A percentile compares a stretch with the other conserved stretches of the same genome.
phyloP scores from a whole-genome alignment of 768 basidiomycete species.

The Phanerochaete sordida region DNA sequence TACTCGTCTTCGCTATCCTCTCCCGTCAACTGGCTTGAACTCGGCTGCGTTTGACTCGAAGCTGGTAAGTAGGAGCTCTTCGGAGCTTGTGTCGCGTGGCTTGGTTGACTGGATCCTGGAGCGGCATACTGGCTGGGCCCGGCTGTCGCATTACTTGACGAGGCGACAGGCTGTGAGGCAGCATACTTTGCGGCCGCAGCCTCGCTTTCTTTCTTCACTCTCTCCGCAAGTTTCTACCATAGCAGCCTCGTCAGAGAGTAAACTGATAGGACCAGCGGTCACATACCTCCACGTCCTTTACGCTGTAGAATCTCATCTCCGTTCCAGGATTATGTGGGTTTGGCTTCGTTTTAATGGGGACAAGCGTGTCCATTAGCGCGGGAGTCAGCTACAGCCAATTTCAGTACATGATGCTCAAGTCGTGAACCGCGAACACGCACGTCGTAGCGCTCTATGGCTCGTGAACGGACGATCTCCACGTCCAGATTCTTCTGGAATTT shows the following conservation, averaged over 20 bases:
- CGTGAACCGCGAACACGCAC: background rate
- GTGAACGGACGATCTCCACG: background rate
- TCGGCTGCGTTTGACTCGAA: background rate
- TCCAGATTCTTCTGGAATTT: background rate
- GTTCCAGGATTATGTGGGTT: conserved; percentile 1
- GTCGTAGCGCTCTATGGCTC: background rate
- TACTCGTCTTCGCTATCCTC: background rate
- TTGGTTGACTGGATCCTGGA: background rate
- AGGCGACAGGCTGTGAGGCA: background rate
- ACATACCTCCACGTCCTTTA: background rate
- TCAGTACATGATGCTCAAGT: background rate
- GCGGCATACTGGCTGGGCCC: background rate
- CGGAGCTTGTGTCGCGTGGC: background rate
- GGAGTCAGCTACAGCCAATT: background rate
- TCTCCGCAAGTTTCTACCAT: background rate
- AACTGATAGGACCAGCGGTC: background rate
- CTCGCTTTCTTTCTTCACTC: background rate
- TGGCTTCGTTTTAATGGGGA: background rate
- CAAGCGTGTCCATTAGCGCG: background rate
- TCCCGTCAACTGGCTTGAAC: background rate
- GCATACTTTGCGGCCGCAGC: background rate
- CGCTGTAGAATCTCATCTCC: conserved; percentile 5
- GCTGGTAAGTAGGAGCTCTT: background rate
- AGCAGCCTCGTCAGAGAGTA: background rate
- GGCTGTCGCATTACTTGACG: background rate